Base-by-base conservation (phyloP, 1,284 basidiomycete species). In the Puccinia brachypodii region DNA sequence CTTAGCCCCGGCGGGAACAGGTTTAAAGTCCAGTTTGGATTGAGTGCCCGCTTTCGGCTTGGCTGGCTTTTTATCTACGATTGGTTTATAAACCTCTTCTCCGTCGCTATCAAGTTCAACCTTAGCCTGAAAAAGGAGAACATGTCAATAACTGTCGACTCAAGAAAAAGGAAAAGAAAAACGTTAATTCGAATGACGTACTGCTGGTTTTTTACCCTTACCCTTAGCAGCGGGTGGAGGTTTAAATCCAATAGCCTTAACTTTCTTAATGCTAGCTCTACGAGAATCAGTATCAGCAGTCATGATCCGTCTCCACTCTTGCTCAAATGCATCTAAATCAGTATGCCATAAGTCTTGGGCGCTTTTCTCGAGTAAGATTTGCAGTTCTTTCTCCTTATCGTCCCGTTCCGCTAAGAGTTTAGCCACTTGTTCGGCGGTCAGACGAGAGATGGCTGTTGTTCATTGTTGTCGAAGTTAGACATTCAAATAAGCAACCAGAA, bases 321-420 rank as follows among this genome's bases (percentile, higher is more conserved):
- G 89, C 58, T 95, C 86, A 89, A 99, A 97, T 38, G 87, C 88
- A 85, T 96, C 93, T 33, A 99, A 89, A 85, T 99, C 97, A 16
- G 89, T 89, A 85, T 94, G 93, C 97, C 97, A 99, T 83, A 99
- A 89, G 84, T 93, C 91, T 84, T 91, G 91, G 0, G 95, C 94
- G 1, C 91, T 91, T 82, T 92, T 91, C 84, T 92, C 91, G 53
- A 98, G 91, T 58, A 99, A 89, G 9, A 87, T 88, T 47, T 95
- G 89, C 58, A 99, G 89, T 86, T 98, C 95, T 2, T 87, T 85
- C 87, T 98, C 94, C 87, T 96, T 97, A 82, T 91, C 90, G 69
- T 90, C 90, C 2, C 92, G 92, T 89, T 96, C 93, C 84, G 91
- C 89, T 42, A 91, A 88, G 8, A 99, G 90, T 88, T 91, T 95